Evolutionary conservation across 176 grass and related monocot species (phyloP).

Genomic region (Secale cereale): DNA sequence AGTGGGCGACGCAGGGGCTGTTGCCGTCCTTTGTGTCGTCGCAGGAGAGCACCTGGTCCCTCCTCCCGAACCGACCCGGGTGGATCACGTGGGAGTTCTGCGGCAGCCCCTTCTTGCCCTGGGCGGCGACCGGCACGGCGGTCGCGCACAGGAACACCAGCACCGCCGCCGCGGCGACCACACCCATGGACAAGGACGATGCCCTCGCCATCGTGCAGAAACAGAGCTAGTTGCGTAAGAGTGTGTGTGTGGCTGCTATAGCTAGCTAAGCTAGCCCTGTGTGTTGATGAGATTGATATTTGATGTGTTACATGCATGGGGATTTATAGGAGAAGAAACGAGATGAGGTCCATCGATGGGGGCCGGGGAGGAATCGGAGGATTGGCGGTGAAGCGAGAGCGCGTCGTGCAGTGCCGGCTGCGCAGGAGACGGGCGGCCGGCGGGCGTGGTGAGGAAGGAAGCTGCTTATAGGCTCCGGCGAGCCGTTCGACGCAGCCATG

Average conservation of each 20-base stretch:
- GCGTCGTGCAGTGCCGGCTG: neutral
- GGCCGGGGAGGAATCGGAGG: too few relatives aligned
- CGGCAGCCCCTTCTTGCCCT: neutral
- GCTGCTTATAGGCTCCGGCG: neutral
- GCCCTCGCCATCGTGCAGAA: neutral
- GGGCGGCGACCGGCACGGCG: neutral
- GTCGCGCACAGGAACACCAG: neutral
- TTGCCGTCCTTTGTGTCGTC: neutral
- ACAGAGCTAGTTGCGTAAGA: too few relatives aligned
- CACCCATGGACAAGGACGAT: neutral
- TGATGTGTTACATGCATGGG: neutral
- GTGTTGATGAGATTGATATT: neutral
- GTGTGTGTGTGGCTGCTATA: neutral
- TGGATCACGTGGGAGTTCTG: neutral
- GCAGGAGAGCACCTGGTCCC: constrained; percentile 12
- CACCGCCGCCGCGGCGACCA: neutral
- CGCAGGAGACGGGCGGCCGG: neutral
- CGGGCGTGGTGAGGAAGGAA: neutral
- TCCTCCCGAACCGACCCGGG: neutral
- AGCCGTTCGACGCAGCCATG: neutral
- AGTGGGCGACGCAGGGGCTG: neutral
- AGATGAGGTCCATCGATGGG: too few relatives aligned
- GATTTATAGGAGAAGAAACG: neutral
- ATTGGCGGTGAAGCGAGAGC: neutral
- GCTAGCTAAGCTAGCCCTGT: too few relatives aligned